Evolutionary conservation across 768 basidiomycete species (phyloP).

Genomic region (Boletus subcaerulescens): DNA sequence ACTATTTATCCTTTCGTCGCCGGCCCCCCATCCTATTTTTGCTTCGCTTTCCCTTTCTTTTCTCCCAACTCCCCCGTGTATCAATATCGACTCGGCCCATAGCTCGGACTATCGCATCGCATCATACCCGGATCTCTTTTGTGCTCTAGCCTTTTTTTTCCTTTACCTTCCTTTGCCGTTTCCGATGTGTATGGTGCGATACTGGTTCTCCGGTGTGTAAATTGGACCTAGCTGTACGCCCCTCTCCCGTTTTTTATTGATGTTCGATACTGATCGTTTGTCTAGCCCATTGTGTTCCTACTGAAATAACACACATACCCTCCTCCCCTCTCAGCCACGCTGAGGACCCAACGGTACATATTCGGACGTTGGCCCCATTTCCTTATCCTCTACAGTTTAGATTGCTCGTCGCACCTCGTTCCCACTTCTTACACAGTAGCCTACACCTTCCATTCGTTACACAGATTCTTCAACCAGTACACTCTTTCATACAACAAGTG

Average conservation of each 20-base stretch:
- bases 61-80: slow-evolving; percentile 18
- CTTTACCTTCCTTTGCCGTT: background rate
- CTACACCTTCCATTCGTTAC: slow-evolving; percentile 25
- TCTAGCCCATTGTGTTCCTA: slow-evolving; percentile 28
- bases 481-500: slow-evolving; percentile 20
- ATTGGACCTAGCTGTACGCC: slow-evolving; percentile 28
- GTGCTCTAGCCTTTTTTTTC: slow-evolving; percentile 20
- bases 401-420: slow-evolving; percentile 20
- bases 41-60: background rate
- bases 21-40: background rate
- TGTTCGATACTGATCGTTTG: slow-evolving; percentile 6
- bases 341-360: slow-evolving; percentile 18
- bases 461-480: slow-evolving; percentile 24
- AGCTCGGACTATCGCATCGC: slow-evolving; percentile 33
- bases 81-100: slow-evolving; percentile 33
- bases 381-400: slow-evolving; percentile 13
- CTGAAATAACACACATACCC: slow-evolving; percentile 29
- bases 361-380: slow-evolving; percentile 17
- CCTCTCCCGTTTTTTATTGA: background rate
- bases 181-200: slow-evolving; percentile 34
- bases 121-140: slow-evolving; percentile 27
- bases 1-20: slow-evolving; percentile 18
- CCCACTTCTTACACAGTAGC: slow-evolving; percentile 15
- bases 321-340: background rate
- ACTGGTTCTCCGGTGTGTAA: slow-evolving; percentile 30